A percentile compares a stretch with the other conserved stretches of the same genome.
phyloP scores from a whole-genome alignment of 1,284 basidiomycete genomes.

The Ceratobasidium sp. region DNA sequence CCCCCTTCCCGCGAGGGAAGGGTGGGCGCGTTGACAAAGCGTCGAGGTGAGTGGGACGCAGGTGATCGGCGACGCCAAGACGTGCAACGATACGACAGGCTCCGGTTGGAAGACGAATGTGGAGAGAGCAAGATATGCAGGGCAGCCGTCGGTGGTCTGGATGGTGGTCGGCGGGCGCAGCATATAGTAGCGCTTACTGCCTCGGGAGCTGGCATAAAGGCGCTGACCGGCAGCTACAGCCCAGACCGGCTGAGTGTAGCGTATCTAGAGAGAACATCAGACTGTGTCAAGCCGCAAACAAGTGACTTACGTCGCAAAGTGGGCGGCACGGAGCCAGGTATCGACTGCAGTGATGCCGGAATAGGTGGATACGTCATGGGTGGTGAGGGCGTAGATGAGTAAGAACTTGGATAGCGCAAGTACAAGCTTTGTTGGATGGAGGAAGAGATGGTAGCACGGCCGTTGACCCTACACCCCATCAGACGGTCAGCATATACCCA shows the following conservation, averaged over 20 bases:
- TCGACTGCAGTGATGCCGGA: not conserved
- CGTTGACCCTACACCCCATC: too few species aligned
- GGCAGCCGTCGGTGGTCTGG: too few species aligned
- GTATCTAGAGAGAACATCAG: not conserved
- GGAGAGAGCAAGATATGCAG: too few species aligned
- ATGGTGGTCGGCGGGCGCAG: too few species aligned
- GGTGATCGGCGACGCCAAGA: not conserved
- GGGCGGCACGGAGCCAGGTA: not conserved
- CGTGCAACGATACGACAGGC: too few species aligned
- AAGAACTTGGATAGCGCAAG: not conserved
- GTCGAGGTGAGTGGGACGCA: not conserved
- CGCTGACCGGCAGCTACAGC: not conserved
- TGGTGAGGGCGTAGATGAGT: not conserved
- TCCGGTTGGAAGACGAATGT: too few species aligned
- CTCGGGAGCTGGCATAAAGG: not conserved
- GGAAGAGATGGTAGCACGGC: too few species aligned
- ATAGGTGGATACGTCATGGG: not conserved
- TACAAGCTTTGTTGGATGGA: too few species aligned
- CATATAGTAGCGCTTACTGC: not conserved
- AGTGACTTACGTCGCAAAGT: not conserved
- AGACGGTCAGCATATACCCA: too few species aligned
- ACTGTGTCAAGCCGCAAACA: not conserved
- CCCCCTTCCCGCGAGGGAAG: too few species aligned
- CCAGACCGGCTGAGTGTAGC: not conserved
- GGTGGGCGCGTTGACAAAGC: too few species aligned